Percentiles rank a stretch among this genome's conserved stretches.
Conservation (phyloP, 2,329 filamentous ascomycete genomes). For the Aspergillus sp. region DNA sequence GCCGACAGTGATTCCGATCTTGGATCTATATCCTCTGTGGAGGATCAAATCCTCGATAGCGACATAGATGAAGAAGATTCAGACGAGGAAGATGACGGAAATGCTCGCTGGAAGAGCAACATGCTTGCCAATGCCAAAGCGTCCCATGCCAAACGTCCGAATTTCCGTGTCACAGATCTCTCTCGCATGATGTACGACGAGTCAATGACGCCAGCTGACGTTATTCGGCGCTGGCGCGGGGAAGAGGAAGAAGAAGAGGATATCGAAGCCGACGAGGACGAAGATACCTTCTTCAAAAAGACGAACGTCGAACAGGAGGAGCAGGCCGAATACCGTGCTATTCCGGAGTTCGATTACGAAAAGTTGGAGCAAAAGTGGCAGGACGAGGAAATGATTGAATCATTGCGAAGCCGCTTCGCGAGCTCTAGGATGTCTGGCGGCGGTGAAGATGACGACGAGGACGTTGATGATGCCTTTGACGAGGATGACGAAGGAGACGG, state of each 20-base stretch:
- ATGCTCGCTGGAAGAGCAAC: conserved; percentile 85
- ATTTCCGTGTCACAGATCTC: conserved; percentile 80
- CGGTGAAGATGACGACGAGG: conserved; percentile 56
- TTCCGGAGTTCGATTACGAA: conserved; percentile 80
- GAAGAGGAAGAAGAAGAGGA: conserved; percentile 64
- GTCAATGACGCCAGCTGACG: conserved; percentile 73
- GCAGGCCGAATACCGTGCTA: conserved; percentile 71
- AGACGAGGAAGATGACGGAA: conserved; percentile 67
- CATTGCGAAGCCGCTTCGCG: conserved; percentile 75
- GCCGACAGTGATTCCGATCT: conserved; percentile 97
- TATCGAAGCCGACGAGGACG: conserved; percentile 64
- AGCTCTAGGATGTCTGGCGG: conserved; percentile 65
- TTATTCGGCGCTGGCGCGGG: conserved; percentile 79
- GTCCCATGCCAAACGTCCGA: conserved; percentile 70
- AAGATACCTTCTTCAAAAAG: conserved; percentile 68
- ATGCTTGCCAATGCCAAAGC: conserved; percentile 74
- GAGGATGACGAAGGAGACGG: conserved; percentile 75
- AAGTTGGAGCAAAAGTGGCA: conserved; percentile 85
- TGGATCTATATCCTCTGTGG: conserved; percentile 75
- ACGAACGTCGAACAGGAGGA: conserved; percentile 55
- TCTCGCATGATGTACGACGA: conserved; percentile 89
- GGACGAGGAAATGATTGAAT: conserved; percentile 74
- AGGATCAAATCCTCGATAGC: conserved; percentile 60
- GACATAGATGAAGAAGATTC: conserved; percentile 53
- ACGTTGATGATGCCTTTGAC: conserved; percentile 56